Base-by-base conservation (phyloP, 306 rosid species). In the Carpinus fangiana region DNA sequence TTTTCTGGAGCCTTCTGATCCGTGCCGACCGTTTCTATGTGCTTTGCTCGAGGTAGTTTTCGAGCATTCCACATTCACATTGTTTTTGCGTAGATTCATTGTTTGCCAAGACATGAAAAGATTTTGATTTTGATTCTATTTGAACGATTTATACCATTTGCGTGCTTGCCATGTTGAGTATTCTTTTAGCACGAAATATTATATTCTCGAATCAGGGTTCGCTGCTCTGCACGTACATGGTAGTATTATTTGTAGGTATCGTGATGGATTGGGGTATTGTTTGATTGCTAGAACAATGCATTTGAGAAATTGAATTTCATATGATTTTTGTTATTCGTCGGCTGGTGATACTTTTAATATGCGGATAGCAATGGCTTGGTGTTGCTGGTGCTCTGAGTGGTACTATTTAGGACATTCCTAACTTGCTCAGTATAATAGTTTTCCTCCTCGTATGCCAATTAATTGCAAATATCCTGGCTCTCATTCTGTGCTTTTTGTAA, bases 21-120 rank as follows among this genome's bases (percentile, higher is more conserved):
- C 69, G 28, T 85, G 75, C 84, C 79, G 80, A 85, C 93, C 93
- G 0, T 77, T 84, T 81, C 77, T 92, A 34, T 85, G 88, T 76
- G 69, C 90, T 4, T 73, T 91, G 68, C 90, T 92, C 4, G 97
- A 90, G 97, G 98, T 92, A 87, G 46, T 23, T 12, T 54, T 55
- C 7, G 23, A 5, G 5, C 46, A 13, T 45, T 45, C 10, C 7
- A 0, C 3, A 4, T 9, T 48, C 52, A 48, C 14, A 48, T 48
- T 48, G 12, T 12, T 48, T 53, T 53, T 53, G n/a, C n/a, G 8
- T 53, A 5, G 57, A 21, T 50, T 21, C 8, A 56, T 56, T 56
- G 62, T 56, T 8, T 20, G 26, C 1, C 2, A 56, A 56, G 12
- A 7, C 26, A n/a, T 18, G 4, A n/a, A 56, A 56, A 56, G 28